Evolutionary conservation across 306 rosid species (phyloP), one percentile per base, ranked within the genome.

Genomic region (Sindora glabra): DNA sequence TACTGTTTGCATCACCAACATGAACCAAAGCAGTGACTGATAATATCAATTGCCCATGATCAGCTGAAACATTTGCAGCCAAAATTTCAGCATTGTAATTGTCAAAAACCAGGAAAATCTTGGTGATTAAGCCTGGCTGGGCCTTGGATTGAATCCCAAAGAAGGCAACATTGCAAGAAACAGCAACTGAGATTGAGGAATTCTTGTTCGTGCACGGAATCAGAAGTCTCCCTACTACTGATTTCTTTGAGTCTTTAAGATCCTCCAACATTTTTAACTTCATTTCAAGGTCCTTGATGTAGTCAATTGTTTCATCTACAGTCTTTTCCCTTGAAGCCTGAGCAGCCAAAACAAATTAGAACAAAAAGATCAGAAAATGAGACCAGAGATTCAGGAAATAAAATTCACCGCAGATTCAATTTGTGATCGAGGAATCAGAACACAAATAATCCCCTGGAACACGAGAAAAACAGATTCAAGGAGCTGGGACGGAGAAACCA

Each of bases 231-330:
- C 48, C 48, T 59, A 22, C 41, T 6, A 16, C 23, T 6, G 33
- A 9, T 64, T 62, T 65, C 50, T 42, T 32, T 2, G 46, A 37
- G 3, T 73, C 75, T 69, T 77, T 77, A 22, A 78, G 13, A 42
- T 78, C 70, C 47, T 78, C 83, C 44, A 77, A 64, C 6, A 2
- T 64, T 11, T 54, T 18, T 69, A 68, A 64, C 73, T 69, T 68
- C 18, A 30, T 64, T 36, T 77, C 83, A 58, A 73, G 83, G 3
- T 68, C 67, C 62, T 64, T 73, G 21, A 77, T 77, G 54, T 77
- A 77, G 2, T 8, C 3, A 13, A 73, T 64, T 8, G 82, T 73
- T 55, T 64, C 48, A 3, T 37, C 56, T n/a, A 72, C 1, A 23
- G 68, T 68, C 62, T 45, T 44, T 58, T 77, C 82, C 48, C 56